phyloP scores from a whole-genome alignment of 176 grass and related monocot genomes.

The Secale cereale region DNA sequence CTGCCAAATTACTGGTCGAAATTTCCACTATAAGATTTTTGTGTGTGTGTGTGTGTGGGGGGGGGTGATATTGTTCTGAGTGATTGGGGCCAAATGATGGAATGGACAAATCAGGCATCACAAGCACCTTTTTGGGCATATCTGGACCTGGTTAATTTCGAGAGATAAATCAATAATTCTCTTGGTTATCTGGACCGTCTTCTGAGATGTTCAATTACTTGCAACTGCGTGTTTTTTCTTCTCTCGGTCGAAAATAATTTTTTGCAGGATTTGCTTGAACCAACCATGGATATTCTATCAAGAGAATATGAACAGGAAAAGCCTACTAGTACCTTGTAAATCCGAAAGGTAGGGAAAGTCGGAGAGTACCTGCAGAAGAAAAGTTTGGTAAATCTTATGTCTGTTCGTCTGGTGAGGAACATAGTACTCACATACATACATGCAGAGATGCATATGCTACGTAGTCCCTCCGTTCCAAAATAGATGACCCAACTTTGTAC shows the following conservation, averaged over 20 bases:
- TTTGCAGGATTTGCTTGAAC: not conserved
- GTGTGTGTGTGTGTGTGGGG: no score
- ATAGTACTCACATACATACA: not conserved
- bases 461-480: no score
- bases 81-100: not conserved
- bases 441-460: not conserved
- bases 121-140: not conserved
- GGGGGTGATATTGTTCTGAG: no score
- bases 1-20: no score
- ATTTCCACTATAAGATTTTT: no score
- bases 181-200: no score
- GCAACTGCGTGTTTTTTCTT: not conserved
- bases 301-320: not conserved
- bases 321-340: not conserved
- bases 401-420: not conserved
- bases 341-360: not conserved
- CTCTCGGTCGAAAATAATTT: not conserved
- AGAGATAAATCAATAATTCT: not conserved
- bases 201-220: not conserved
- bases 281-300: not conserved
- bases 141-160: not conserved
- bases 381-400: conserved; percentile 8
- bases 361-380: not conserved
- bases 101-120: not conserved
- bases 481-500: no score